phyloP scores from a whole-genome alignment of 2,329 filamentous ascomycete species.

The Nemania abortiva region DNA sequence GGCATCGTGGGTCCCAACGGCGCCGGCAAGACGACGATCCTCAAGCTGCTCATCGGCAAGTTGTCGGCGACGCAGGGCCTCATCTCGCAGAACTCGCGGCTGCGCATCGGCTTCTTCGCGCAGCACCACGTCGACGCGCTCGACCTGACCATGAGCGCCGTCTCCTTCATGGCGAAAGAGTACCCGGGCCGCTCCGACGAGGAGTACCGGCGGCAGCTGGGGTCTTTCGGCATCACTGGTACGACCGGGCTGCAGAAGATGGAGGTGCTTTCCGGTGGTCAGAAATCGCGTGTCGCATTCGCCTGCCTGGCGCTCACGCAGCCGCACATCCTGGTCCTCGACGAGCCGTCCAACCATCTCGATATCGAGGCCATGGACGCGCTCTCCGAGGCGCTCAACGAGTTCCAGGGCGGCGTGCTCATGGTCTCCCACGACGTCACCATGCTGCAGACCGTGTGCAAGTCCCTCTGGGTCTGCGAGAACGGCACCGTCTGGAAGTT shows the following conservation, averaged over 20 bases:
- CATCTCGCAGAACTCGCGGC: slow-evolving; percentile 87
- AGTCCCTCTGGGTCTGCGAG: slow-evolving; percentile 95
- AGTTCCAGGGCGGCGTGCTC: slow-evolving; percentile 93
- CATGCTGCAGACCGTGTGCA: slow-evolving; percentile 97
- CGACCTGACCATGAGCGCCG: slow-evolving; percentile 87
- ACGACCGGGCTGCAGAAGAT: slow-evolving; percentile 98
- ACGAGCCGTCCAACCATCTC: slow-evolving; percentile 98
- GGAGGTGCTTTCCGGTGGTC: slow-evolving; percentile 92
- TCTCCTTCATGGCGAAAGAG: slow-evolving; percentile 94
- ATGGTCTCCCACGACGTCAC: slow-evolving; percentile 99
- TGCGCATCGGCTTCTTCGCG: slow-evolving; percentile 95
- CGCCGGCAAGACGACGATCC: slow-evolving; percentile 97
- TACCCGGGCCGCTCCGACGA: slow-evolving; percentile 94
- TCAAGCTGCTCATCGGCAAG: slow-evolving; percentile 95
- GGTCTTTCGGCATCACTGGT: slow-evolving; percentile 89
- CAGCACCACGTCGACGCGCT: slow-evolving; percentile 98
- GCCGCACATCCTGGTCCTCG: slow-evolving; percentile 95
- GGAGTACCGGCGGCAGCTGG: slow-evolving; percentile 94
- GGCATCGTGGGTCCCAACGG: slow-evolving; percentile 99
- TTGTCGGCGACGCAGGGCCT: slow-evolving; percentile 81
- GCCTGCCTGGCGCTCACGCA: slow-evolving; percentile 94
- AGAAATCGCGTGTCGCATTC: slow-evolving; percentile 98
- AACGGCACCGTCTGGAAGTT: slow-evolving; percentile 95
- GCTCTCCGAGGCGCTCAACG: slow-evolving; percentile 81
- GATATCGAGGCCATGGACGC: slow-evolving; percentile 99